Evolutionary conservation across 441 rosid species (phyloP).

Genomic region (Macaranga tanarius): DNA sequence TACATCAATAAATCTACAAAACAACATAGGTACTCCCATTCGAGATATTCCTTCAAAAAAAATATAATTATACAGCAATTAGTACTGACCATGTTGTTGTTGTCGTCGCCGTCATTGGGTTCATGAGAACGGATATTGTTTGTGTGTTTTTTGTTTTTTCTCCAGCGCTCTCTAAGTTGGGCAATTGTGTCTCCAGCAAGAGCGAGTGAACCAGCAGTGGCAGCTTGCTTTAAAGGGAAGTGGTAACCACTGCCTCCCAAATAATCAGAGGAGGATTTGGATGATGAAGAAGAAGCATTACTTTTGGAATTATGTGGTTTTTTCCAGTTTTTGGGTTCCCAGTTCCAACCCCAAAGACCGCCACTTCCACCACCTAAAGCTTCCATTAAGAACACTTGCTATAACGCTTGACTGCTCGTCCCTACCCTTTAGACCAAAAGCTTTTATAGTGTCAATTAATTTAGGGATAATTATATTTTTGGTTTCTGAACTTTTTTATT

Average conservation of each 20-base stretch:
- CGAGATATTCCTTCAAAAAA: too few relatives aligned
- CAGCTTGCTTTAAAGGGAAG: constrained; percentile 84
- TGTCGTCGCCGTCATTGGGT: constrained; percentile 11
- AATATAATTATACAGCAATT: not conserved
- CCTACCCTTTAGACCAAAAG: too few relatives aligned
- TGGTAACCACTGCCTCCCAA: constrained; percentile 42
- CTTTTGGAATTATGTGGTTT: constrained; percentile 25
- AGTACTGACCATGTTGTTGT: constrained; percentile 8
- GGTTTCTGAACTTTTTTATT: too few relatives aligned
- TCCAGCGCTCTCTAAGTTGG: constrained; percentile 54
- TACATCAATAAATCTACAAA: too few relatives aligned
- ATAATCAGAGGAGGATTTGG: constrained; percentile 54
- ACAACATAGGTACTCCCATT: too few relatives aligned
- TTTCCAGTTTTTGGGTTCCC: constrained; percentile 24
- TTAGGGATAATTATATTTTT: too few relatives aligned
- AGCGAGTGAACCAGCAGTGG: constrained; percentile 70
- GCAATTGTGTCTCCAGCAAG: constrained; percentile 82
- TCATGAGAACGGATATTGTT: constrained; percentile 3
- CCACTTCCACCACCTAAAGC: constrained; percentile 51
- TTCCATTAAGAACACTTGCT: constrained; percentile 38
- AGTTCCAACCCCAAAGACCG: constrained; percentile 60
- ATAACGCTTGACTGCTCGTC: too few relatives aligned
- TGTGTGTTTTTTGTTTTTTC: constrained; percentile 27
- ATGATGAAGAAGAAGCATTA: constrained; percentile 17
- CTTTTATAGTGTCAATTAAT: too few relatives aligned